Base-by-base conservation (phyloP, 2,329 filamentous ascomycete species). In the Incumbomyces delicatus region DNA sequence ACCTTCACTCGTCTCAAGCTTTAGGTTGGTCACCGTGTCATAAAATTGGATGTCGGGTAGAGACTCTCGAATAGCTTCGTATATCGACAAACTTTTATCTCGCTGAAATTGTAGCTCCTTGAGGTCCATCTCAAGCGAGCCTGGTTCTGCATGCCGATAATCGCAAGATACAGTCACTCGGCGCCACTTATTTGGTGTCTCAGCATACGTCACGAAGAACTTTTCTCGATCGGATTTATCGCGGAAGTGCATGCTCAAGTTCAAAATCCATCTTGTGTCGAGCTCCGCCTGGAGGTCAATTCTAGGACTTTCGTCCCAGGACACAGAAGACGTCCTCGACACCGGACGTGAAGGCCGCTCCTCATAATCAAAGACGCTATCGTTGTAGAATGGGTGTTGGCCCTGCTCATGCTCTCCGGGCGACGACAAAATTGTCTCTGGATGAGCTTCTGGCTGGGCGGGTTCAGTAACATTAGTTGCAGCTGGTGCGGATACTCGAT, bases 241-340 rank as follows among this genome's bases (percentile, higher is more conserved):
- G 49, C 89, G 80, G 64, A 95, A 98, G 64, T 95, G 88, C 92
- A 98, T 95, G 66, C 88, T 95, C 50, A 96, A 75, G 61, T 98
- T 98, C 56, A 98, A 72, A 50, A 98, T 96, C 92, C 92, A 98
- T 59, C 78, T 82, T 50, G 75, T 78, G 60, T 95, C 88, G 46
- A 95, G 75, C 64, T 96, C 90, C 52, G 85, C 79, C 53, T 84
- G 79, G 54, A 95, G 76, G 57, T 60, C 57, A 41, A 65, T 62
- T 44, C 63, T 61, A 22, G 52, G 50, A 3, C 50, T 52, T 29
- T 52, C 46, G 47, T 54, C 52, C 27, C n/a, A 73, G 69, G 44
- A 33, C 7, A 7, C n/a, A 41, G 55, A 57, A 10, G 55, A 57
- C 13, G 55, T 84, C 78, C 58, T 85, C 76, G 13, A 60, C 53